Conservation (phyloP, 768 basidiomycete genomes). For the Leccinum truebloodii region DNA sequence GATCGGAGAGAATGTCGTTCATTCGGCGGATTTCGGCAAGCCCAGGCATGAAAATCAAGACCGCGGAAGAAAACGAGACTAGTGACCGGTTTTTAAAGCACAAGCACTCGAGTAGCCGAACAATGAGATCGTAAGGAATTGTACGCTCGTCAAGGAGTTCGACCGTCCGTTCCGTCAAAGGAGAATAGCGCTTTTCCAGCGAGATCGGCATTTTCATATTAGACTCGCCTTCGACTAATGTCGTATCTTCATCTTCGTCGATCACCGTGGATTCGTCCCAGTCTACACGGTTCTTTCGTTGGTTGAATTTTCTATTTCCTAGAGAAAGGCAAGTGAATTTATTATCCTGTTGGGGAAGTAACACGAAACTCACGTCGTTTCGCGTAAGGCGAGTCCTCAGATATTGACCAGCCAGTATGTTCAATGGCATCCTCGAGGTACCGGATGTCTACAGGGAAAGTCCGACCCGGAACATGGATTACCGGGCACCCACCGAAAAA, state of each 20-base stretch:
- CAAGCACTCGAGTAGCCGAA: conserved; percentile 77
- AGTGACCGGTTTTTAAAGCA: conserved; percentile 67
- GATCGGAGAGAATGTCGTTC: conserved; percentile 77
- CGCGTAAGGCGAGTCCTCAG: conserved; percentile 81
- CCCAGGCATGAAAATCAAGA: conserved; percentile 93
- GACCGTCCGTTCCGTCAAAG: conserved; percentile 71
- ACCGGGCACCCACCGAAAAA: conserved; percentile 89
- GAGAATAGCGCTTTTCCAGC: conserved; percentile 79
- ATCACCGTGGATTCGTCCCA: conserved; percentile 75
- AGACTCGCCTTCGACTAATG: conserved; percentile 21
- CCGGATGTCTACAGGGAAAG: conserved; percentile 85
- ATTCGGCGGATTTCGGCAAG: conserved; percentile 90
- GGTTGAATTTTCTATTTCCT: conserved; percentile 67
- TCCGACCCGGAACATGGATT: conserved; percentile 89
- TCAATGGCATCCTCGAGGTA: conserved; percentile 94
- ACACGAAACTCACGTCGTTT: conserved; percentile 53
- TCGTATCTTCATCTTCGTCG: conserved; percentile 68
- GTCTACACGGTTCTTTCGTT: conserved; percentile 61
- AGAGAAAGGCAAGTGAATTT: conserved; percentile 4
- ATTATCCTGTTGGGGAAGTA: not conserved
- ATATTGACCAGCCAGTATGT: conserved; percentile 72
- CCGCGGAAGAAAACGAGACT: conserved; percentile 66
- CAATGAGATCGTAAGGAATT: conserved; percentile 90
- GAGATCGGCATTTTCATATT: conserved; percentile 39
- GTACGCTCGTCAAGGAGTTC: conserved; percentile 85